These are phyloP conservation scores for Fraxinus ornus DNA, from an alignment of 305 asterid species.

Conservation along the genomic window DNA sequence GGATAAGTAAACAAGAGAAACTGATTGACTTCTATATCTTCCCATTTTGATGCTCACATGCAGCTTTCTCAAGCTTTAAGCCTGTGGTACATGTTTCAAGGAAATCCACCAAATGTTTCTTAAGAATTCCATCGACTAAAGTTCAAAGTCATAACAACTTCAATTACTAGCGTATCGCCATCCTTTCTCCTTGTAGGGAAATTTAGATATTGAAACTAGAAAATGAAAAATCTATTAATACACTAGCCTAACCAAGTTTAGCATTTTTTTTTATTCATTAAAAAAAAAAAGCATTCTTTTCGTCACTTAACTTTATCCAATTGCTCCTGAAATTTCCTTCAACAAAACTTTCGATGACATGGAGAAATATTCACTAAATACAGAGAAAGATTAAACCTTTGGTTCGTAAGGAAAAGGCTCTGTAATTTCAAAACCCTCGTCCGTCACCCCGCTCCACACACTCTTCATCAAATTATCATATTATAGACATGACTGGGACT, in stretches of 20 bases:
- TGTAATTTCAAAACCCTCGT: background rate
- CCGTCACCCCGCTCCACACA: background rate
- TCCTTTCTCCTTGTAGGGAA: background rate
- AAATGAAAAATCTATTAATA: background rate
- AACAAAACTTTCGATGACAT: background rate
- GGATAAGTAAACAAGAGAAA: background rate
- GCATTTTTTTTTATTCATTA: background rate
- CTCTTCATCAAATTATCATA: background rate
- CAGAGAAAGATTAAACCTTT: background rate
- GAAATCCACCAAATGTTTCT: background rate
- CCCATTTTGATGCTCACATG: background rate
- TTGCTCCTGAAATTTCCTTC: background rate
- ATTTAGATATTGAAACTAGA: background rate
- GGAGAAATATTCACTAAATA: background rate
- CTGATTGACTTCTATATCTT: background rate
- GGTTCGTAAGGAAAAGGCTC: background rate
- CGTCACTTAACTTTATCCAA: background rate
- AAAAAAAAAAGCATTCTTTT: background rate
- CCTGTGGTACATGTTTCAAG: background rate
- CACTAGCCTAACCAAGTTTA: background rate
- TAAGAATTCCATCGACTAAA: background rate
- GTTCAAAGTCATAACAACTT: background rate
- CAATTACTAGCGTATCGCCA: background rate
- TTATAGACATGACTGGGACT: background rate
- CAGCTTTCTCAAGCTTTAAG: background rate